Base-by-base conservation (phyloP, 306 rosid species). In the peach (Prunus persica) region DNA sequence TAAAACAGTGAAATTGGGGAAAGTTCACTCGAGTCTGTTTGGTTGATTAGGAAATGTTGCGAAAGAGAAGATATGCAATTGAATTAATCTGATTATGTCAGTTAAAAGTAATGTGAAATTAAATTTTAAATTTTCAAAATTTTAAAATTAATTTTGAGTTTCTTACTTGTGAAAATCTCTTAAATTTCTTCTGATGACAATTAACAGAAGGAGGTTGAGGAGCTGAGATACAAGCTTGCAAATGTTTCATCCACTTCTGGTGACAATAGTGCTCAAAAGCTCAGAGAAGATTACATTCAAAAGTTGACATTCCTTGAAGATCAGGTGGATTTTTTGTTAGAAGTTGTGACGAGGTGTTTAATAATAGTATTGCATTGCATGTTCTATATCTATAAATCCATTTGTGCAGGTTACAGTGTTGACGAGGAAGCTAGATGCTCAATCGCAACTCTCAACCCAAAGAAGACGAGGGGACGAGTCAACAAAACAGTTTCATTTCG, bases 241-340 rank as follows among this genome's bases (percentile, higher is more conserved):
- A 74, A 54, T 75, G 85, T 68, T 70, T 70, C 93, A 25, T 74
- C 93, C 16, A 82, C 78, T 74, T 62, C 88, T 28, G 72, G 46
- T 60, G 82, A 79, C 18, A 88, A 83, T 25, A 88, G 86, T 66
- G 81, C 88, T 75, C 89, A 84, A 77, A 92, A 96, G 83, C 87
- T 92, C 47, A 92, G 89, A 78, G 84, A 76, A 66, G 90, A 90
- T n/a, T 92, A 92, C 88, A 93, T 96, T 69, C 90, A 83, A 76
- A 96, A 96, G 90, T 83, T 96, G 84, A 90, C 81, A 61, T 78
- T 85, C 32, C 96, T 96, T 38, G 93, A 91, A 83, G 89, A 88
- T 13, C 96, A 92, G 99, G 99, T 96, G 71, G 49, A 66, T 38
- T 71, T 77, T 16, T 64, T 79, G 47, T 25, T 72, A 67, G 41